Evolutionary conservation across 164 flowering plant species (phyloP).

Genomic region (Chimonanthus praecox): DNA sequence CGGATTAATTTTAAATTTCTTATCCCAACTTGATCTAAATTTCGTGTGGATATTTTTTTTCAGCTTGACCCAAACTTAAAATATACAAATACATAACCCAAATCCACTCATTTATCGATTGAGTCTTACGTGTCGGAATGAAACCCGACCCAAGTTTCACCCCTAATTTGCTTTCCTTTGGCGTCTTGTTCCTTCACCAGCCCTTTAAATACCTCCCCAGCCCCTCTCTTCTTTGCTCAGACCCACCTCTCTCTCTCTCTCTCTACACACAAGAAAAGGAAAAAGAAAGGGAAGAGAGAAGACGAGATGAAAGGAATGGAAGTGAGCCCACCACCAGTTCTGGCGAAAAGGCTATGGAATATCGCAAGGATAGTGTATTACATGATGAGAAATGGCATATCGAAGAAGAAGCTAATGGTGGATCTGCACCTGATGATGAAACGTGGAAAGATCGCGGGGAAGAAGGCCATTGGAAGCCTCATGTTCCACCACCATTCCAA

Average conservation of each 20-base stretch:
- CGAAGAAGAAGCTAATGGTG: conserved; percentile 31
- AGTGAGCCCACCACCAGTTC: conserved; percentile 19
- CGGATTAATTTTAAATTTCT: too few species aligned
- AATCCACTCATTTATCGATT: not conserved
- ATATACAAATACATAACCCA: not conserved
- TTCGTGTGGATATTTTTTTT: too few species aligned
- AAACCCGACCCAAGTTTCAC: too few species aligned
- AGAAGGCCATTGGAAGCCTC: conserved; percentile 47
- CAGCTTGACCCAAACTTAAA: too few species aligned
- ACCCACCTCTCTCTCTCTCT: not conserved
- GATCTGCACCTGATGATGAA: conserved; percentile 39
- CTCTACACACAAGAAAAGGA: not conserved
- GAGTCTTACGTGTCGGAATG: too few species aligned
- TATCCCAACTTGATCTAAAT: too few species aligned
- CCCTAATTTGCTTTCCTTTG: too few species aligned
- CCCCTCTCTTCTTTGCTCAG: not conserved
- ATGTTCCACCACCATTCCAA: conserved; percentile 32
- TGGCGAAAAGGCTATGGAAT: conserved; percentile 30
- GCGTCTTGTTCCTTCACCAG: too few species aligned
- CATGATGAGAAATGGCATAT: conserved; percentile 41
- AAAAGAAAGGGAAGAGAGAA: not conserved
- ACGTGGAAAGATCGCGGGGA: conserved; percentile 56
- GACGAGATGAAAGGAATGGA: conserved; percentile 3
- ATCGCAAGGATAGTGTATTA: conserved; percentile 25
- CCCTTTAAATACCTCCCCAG: conserved; percentile 17